These are phyloP conservation scores for Ogataea pini DNA, from an alignment of 805 yeast species.

Conservation along the genomic window DNA sequence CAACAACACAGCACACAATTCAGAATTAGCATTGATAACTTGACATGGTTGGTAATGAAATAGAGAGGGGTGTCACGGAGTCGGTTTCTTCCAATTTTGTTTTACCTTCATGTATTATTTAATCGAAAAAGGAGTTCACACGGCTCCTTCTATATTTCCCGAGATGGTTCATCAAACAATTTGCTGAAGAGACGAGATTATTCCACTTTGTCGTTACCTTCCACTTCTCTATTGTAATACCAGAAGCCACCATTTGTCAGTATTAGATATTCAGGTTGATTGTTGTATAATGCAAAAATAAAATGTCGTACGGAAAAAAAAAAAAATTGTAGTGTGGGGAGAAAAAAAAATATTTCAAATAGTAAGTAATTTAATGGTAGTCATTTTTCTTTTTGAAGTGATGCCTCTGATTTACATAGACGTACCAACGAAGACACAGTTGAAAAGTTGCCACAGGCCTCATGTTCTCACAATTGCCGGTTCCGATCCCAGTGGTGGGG, in stretches of 20 bases:
- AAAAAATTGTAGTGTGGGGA: background rate
- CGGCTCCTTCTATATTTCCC: slow-evolving; percentile 8
- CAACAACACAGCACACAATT: slow-evolving; percentile 9
- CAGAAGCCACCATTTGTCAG: background rate
- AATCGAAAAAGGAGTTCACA: slow-evolving; percentile 7
- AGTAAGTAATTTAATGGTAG: background rate
- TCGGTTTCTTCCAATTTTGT: slow-evolving; percentile 8
- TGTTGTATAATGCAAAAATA: slow-evolving; percentile 2
- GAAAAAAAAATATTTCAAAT: background rate
- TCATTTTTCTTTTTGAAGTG: no score
- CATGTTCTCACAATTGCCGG: slow-evolving; percentile 61
- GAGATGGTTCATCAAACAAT: slow-evolving; percentile 1
- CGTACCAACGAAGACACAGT: background rate
- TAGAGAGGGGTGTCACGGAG: slow-evolving; percentile 5
- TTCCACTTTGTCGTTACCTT: background rate
- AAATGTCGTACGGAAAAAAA: slow-evolving; percentile 3
- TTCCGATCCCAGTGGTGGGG: slow-evolving; percentile 86
- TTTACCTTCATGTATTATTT: slow-evolving; percentile 10
- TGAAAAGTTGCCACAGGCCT: slow-evolving; percentile 20
- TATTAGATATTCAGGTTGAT: slow-evolving; percentile 3
- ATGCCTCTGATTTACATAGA: background rate
- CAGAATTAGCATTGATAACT: slow-evolving; percentile 8
- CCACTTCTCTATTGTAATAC: background rate
- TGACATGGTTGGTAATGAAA: slow-evolving; percentile 8
- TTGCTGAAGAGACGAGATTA: background rate